Conservation (phyloP, 805 yeast genomes). For the Wickerhamomyces ciferrii region DNA sequence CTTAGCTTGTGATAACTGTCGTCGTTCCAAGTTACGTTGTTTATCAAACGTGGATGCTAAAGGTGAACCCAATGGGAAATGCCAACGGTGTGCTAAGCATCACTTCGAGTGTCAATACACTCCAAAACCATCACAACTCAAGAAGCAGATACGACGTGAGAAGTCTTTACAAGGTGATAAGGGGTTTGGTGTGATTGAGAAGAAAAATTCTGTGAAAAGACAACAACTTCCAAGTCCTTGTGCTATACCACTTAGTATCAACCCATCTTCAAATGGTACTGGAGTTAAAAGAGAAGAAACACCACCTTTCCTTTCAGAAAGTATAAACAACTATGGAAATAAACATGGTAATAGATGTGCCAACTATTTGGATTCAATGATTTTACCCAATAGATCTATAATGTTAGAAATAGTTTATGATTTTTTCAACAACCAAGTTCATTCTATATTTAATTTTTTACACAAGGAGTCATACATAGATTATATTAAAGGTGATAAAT, state of each 20-base stretch:
- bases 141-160: constrained; percentile 1
- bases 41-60: constrained; percentile 1
- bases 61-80: constrained; percentile 2
- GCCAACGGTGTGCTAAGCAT: constrained; percentile 7
- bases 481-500: constrained; percentile 5
- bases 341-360: constrained; percentile 5
- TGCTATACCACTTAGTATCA: too few relatives aligned
- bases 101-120: constrained; percentile 7
- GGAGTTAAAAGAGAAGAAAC: background rate
- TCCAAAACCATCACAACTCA: constrained; percentile 10
- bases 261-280: background rate
- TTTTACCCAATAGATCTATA: constrained; percentile 6
- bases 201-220: background rate
- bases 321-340: constrained; percentile 8
- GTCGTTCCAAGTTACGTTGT: constrained; percentile 10
- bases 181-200: background rate
- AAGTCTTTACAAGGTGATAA: background rate
- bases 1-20: constrained; percentile 12
- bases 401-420: constrained; percentile 2
- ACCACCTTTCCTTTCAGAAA: constrained; percentile 2
- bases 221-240: too few relatives aligned
- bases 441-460: constrained; percentile 8
- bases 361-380: constrained; percentile 7
- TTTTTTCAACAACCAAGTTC: constrained; percentile 7
- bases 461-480: constrained; percentile 5